Conservation (phyloP, 441 rosid genomes). For the Jatropha multifida region DNA sequence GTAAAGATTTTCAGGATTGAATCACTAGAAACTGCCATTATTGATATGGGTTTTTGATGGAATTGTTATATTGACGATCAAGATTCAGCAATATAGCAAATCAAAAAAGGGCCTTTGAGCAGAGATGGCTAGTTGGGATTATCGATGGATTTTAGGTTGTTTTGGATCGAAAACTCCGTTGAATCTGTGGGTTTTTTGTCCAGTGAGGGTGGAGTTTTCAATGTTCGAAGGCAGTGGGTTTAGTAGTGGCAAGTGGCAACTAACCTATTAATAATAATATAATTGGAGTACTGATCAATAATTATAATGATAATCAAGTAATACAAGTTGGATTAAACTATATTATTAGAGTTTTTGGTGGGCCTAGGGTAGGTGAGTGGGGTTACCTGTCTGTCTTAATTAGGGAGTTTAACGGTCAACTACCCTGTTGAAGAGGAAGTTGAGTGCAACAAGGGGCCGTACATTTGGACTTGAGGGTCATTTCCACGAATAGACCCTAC, state of each 20-base stretch:
- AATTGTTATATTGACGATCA: neutral
- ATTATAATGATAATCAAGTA: too few relatives aligned
- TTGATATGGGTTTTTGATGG: neutral
- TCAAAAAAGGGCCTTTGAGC: neutral
- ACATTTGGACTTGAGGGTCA: too few relatives aligned
- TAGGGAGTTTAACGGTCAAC: constrained; percentile 26
- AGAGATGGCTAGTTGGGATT: neutral
- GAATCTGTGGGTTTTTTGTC: constrained; percentile 18
- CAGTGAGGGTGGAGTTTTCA: constrained; percentile 8
- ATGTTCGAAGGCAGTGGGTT: constrained; percentile 1
- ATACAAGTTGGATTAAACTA: too few relatives aligned
- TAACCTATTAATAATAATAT: neutral
- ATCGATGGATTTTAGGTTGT: constrained; percentile 8
- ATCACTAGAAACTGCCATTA: constrained; percentile 47
- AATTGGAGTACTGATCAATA: too few relatives aligned
- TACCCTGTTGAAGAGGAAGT: neutral
- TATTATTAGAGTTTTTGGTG: neutral
- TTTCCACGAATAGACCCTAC: too few relatives aligned
- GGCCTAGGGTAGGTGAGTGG: constrained; percentile 13
- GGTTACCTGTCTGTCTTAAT: constrained; percentile 14
- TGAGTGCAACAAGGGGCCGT: too few relatives aligned
- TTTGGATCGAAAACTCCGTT: constrained; percentile 35
- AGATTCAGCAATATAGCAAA: neutral
- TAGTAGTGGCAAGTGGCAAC: neutral
- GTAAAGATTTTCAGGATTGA: constrained; percentile 26